Evolutionary conservation across 331 rosid species (phyloP), one percentile per base, ranked within the genome.

Genomic region (Acacia pycnantha): DNA sequence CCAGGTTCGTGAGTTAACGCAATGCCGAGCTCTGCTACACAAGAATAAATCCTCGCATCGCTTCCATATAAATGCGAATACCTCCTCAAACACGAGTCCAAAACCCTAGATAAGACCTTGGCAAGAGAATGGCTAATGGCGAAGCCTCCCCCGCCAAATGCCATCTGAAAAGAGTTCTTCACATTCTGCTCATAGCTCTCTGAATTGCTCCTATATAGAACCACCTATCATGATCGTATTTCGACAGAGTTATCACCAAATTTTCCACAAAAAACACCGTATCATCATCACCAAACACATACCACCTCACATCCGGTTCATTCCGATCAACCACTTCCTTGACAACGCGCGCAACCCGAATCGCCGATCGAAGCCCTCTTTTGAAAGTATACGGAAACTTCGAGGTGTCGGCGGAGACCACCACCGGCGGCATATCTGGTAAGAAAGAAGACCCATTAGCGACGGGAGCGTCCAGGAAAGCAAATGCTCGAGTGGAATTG

Each of bases 101-200:
- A 86, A 78, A 93, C 97, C 88, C 85, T 79, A 19, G 98, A 86
- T 75, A 95, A 81, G 73, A 86, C 97, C 86, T 41, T 87, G 1
- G 91, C 99, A 8, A 96, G 92, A 13, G 99, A 90, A 44, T 56
- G n/a, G 69, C 98, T 93, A 0, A 96, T 85, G 18, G 97, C 99
- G 48, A 93, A 96, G 2, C 99, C 99, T 0, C 98, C 98, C 9
- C 99, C 99, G 14, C 99, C 99, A 61, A 92, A 96, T 26, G 99
- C 98, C 99, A 96, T 92, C 7, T 90, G 86, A 40, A 96, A 96
- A 27, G 95, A 86, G 78, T 93, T 35, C 88, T 78, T 87, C 27
- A 64, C 80, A 15, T 96, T 92, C 94, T 96, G 99, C 37, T 78
- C 88, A 56, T 87, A 92, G 73, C 98, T 89, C 93, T 96, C 99